A percentile compares a stretch with the other conserved stretches of the same genome.
Conservation (phyloP, 2,329 filamentous ascomycete species). For the Clonostachys sp. region DNA sequence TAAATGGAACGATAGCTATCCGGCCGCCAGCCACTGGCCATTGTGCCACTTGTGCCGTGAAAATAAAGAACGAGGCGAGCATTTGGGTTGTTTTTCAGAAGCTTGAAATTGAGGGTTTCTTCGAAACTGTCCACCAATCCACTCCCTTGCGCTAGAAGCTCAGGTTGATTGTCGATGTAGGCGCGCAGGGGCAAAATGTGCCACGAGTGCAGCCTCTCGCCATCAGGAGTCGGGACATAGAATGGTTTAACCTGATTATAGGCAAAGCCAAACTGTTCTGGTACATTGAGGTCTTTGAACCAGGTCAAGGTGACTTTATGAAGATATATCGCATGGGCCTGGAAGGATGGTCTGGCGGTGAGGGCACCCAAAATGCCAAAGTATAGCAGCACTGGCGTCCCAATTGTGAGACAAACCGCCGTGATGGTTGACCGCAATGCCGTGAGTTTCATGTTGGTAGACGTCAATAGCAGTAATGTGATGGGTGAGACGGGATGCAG, state of each 20-base stretch:
- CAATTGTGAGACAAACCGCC: conserved; percentile 1
- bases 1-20: conserved; percentile 52
- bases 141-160: conserved; percentile 17
- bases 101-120: conserved; percentile 27
- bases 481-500: not conserved
- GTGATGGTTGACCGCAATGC: not conserved
- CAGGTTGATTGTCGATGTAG: conserved; percentile 48
- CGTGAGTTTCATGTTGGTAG: not conserved
- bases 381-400: conserved; percentile 5
- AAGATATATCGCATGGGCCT: conserved; percentile 53
- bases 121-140: conserved; percentile 25
- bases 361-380: conserved; percentile 15
- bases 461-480: not conserved
- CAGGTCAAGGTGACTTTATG: conserved; percentile 49
- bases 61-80: conserved; percentile 41
- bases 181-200: conserved; percentile 68
- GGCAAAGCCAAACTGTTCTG: conserved; percentile 67
- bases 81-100: conserved; percentile 38
- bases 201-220: conserved; percentile 68
- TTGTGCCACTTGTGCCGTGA: conserved; percentile 51
- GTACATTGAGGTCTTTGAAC: conserved; percentile 56
- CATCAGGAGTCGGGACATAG: conserved; percentile 58
- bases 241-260: conserved; percentile 72
- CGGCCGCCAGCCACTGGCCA: conserved; percentile 49
- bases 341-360: conserved; percentile 31